These are phyloP conservation scores for Iris pallida DNA, from an alignment of 116 monocot species.

Conservation along the genomic window DNA sequence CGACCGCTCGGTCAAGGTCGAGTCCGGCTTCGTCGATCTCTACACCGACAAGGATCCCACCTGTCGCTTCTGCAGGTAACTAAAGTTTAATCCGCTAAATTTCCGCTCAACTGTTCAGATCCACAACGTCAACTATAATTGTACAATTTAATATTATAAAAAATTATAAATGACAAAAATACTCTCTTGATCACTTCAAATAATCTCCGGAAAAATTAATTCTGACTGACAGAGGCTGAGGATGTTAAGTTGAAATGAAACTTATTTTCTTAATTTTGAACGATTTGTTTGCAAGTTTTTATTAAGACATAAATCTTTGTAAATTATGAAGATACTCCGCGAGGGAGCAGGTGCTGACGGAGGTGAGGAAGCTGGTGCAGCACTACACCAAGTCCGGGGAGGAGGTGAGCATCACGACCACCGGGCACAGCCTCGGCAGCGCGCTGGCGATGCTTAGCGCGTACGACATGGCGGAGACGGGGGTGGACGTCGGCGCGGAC, in stretches of 20 bases:
- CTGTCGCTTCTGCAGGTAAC: conserved; percentile 58
- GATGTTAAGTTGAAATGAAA: too few species aligned
- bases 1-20: conserved; percentile 47
- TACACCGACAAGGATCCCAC: conserved; percentile 50
- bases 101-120: too few species aligned
- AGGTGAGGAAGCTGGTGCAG: conserved; percentile 42
- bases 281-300: too few species aligned
- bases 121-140: too few species aligned
- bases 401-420: conserved; percentile 59
- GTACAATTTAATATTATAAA: too few species aligned
- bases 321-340: conserved; percentile 8
- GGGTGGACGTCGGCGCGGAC: conserved; percentile 1
- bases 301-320: too few species aligned
- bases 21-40: conserved; percentile 57
- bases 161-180: too few species aligned
- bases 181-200: too few species aligned
- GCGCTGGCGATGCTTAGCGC: conserved; percentile 74
- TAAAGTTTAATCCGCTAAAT: too few species aligned
- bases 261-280: too few species aligned
- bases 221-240: too few species aligned
- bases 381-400: conserved; percentile 35
- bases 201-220: too few species aligned
- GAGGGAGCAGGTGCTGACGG: conserved; percentile 49
- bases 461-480: conserved; percentile 65
- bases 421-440: conserved; percentile 82